Percentiles rank a stretch among this genome's conserved stretches.
Evolutionary conservation across 2,329 filamentous ascomycete species (phyloP).

Genomic region (Chaetomiaceae sp.): DNA sequence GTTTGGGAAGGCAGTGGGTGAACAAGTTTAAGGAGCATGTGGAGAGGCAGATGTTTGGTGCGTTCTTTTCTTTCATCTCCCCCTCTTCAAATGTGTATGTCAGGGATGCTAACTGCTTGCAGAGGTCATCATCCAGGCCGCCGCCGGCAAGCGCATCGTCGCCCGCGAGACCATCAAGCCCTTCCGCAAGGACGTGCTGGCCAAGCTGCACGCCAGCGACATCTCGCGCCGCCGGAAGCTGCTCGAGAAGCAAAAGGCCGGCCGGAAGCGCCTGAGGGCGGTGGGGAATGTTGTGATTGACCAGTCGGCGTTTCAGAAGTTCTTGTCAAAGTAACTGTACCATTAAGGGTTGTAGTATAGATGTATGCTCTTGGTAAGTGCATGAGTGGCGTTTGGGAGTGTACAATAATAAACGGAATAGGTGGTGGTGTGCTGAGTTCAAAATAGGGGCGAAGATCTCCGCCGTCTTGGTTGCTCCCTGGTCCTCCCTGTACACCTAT

Average conservation of each 20-base stretch:
- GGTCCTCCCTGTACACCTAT: too few relatives aligned
- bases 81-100: background rate
- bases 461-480: too few relatives aligned
- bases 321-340: slow-evolving; percentile 65
- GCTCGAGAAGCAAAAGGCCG: slow-evolving; percentile 94
- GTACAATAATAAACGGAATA: background rate
- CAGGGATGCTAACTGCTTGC: slow-evolving; percentile 11
- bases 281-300: slow-evolving; percentile 95
- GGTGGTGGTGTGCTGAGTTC: background rate
- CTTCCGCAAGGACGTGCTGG: slow-evolving; percentile 90
- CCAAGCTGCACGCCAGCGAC: slow-evolving; percentile 90
- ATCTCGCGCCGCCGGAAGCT: slow-evolving; percentile 77
- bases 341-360: background rate
- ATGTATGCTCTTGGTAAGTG: background rate
- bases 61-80: slow-evolving; percentile 45
- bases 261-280: slow-evolving; percentile 77
- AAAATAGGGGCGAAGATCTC: background rate
- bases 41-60: slow-evolving; percentile 88
- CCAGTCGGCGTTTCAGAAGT: slow-evolving; percentile 90
- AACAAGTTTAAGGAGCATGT: slow-evolving; percentile 96
- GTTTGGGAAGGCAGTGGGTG: slow-evolving; percentile 83
- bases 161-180: slow-evolving; percentile 94
- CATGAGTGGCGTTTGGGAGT: background rate
- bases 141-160: slow-evolving; percentile 74
- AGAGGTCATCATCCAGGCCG: slow-evolving; percentile 91